These are phyloP conservation scores for Guillardia theta DNA, from an alignment of 78 protist genomes.

Conservation along the genomic window DNA sequence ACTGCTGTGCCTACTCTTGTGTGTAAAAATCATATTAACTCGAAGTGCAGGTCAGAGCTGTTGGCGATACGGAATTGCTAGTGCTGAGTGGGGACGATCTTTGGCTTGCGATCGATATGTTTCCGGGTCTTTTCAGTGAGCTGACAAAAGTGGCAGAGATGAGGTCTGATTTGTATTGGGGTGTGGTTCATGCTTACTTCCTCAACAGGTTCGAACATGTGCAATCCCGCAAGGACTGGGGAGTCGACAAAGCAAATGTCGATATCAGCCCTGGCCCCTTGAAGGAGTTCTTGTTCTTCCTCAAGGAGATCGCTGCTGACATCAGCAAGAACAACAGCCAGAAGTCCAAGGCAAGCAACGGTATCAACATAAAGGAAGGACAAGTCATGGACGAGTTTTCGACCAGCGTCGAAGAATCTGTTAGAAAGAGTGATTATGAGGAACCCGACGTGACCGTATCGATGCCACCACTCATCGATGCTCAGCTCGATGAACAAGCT, in stretches of 20 bases:
- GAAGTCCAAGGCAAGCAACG: too few species aligned
- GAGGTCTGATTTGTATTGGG: not conserved
- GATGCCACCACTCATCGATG: too few species aligned
- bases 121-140: not conserved
- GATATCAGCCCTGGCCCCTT: not conserved
- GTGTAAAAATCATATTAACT: not conserved
- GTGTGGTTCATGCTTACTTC: not conserved
- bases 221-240: not conserved
- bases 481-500: too few species aligned
- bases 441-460: too few species aligned
- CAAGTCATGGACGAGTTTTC: too few species aligned
- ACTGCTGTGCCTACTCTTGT: not conserved
- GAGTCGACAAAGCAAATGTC: not conserved
- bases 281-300: too few species aligned
- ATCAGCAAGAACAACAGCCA: too few species aligned
- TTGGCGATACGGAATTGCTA: not conserved
- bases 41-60: not conserved
- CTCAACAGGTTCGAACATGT: not conserved
- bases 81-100: slow-evolving; percentile 8
- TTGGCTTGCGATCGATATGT: not conserved
- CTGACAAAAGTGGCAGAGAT: not conserved
- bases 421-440: too few species aligned
- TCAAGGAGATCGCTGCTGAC: too few species aligned
- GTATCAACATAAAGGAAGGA: too few species aligned
- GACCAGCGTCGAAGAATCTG: too few species aligned